Evolutionary conservation across 1,139 yeast genomes (phyloP).

Genomic region (Yamadazyma mexicana): DNA sequence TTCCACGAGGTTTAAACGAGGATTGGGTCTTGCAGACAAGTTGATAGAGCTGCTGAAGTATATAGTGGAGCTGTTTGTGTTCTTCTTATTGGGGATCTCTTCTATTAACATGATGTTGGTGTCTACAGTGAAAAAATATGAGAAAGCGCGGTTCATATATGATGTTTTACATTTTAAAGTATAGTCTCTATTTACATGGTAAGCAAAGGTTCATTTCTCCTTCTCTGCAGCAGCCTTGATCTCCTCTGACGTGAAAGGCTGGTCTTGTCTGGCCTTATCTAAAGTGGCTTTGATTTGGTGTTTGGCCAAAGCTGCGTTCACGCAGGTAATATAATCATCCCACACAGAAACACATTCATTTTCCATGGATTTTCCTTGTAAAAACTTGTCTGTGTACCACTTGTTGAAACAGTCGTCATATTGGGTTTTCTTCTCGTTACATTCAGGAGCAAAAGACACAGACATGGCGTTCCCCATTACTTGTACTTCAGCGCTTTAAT

Average conservation of each 20-base stretch:
- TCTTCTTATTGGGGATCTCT: conserved; percentile 41
- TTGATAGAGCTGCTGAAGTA: conserved; percentile 48
- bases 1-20: conserved; percentile 19
- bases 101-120: conserved; percentile 39
- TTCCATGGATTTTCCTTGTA: conserved; percentile 66
- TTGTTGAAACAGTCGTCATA: conserved; percentile 91
- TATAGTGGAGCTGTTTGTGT: conserved; percentile 36
- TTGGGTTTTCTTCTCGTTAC: conserved; percentile 79
- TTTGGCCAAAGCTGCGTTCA: conserved; percentile 69
- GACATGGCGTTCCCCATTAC: conserved; percentile 83
- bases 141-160: background rate
- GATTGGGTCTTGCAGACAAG: conserved; percentile 39
- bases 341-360: conserved; percentile 92
- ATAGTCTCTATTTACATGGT: too few relatives aligned
- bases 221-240: conserved; percentile 17
- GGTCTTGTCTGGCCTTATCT: conserved; percentile 88
- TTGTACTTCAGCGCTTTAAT: background rate
- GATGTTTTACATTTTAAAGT: too few relatives aligned
- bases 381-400: conserved; percentile 92
- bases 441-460: conserved; percentile 94
- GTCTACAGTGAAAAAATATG: background rate
- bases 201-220: background rate
- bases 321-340: conserved; percentile 84
- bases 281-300: conserved; percentile 81
- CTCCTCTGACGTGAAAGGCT: conserved; percentile 62